Evolutionary conservation across 352 stramenopile genomes (phyloP).

Genomic region (Phytophthora meadii): DNA sequence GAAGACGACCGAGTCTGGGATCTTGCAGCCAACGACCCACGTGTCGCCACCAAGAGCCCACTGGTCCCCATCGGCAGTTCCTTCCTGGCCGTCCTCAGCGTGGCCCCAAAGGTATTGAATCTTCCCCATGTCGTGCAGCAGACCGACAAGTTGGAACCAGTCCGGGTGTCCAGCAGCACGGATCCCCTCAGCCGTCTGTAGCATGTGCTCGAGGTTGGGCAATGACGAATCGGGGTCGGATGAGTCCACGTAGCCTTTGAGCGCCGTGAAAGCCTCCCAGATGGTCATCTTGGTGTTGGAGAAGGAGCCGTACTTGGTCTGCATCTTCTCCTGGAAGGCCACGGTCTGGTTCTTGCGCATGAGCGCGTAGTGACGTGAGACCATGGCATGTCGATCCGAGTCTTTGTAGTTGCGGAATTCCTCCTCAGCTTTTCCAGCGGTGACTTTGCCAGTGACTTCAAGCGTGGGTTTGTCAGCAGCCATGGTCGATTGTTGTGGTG

Average conservation of each 20-base stretch:
- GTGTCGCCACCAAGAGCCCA: conserved; percentile 95
- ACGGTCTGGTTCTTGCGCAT: conserved; percentile 82
- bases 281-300: conserved; percentile 90
- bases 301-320: conserved; percentile 77
- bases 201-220: conserved; percentile 93
- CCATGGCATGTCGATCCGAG: conserved; percentile 64
- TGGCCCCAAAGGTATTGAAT: conserved; percentile 94
- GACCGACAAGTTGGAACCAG: conserved; percentile 92
- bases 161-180: conserved; percentile 89
- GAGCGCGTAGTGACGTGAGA: conserved; percentile 81
- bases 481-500: conserved; percentile 14
- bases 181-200: conserved; percentile 95
- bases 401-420: conserved; percentile 87
- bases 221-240: conserved; percentile 92
- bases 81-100: conserved; percentile 86
- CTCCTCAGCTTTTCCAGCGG: conserved; percentile 66
- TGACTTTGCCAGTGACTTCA: conserved; percentile 44
- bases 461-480: conserved; percentile 27
- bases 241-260: conserved; percentile 94
- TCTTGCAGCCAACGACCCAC: conserved; percentile 91
- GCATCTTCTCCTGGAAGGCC: conserved; percentile 76
- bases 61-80: conserved; percentile 87
- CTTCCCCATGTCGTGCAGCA: conserved; percentile 96
- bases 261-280: conserved; percentile 89
- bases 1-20: conserved; percentile 91